Evolutionary conservation across 2,329 filamentous ascomycete species (phyloP).

Genomic region (Aspergillus niger): DNA sequence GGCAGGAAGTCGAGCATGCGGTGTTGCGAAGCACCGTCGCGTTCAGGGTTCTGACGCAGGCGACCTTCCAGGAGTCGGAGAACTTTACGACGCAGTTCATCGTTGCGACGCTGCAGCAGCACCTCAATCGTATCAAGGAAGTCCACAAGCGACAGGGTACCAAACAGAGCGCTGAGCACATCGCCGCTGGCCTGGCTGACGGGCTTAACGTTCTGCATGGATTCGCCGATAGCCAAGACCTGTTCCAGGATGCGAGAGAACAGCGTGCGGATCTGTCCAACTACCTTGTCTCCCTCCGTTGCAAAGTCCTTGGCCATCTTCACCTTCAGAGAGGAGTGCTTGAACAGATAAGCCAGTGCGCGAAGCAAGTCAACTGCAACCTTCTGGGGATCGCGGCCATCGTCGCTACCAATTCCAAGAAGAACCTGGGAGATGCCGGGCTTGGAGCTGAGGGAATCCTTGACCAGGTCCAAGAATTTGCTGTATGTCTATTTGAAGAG

Average conservation of each 20-base stretch:
- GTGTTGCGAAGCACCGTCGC: constrained; percentile 66
- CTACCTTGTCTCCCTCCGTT: constrained; percentile 54
- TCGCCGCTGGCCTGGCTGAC: constrained; percentile 57
- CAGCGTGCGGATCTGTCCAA: constrained; percentile 66
- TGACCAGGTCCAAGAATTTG: constrained; percentile 73
- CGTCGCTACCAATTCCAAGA: constrained; percentile 59
- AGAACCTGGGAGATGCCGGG: constrained; percentile 72
- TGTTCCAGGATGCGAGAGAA: constrained; percentile 70
- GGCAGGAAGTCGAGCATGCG: constrained; percentile 78
- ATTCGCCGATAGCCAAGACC: constrained; percentile 65
- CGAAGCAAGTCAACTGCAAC: constrained; percentile 47
- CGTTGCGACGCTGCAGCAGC: constrained; percentile 73
- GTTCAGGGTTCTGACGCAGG: constrained; percentile 71
- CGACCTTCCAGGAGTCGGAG: constrained; percentile 78
- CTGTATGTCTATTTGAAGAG: constrained; percentile 63
- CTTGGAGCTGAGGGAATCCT: constrained; percentile 74
- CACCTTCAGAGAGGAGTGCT: constrained; percentile 44
- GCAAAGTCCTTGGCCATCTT: constrained; percentile 43
- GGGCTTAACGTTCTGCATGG: constrained; percentile 38
- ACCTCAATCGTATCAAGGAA: constrained; percentile 86
- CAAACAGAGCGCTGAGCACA: constrained; percentile 76
- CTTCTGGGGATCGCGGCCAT: constrained; percentile 50
- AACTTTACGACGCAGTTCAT: constrained; percentile 76
- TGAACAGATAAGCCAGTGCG: constrained; percentile 42
- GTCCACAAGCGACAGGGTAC: constrained; percentile 80